Evolutionary conservation across 192 early-diverging fungal genomes (phyloP), one percentile per base, ranked within the genome.

Genomic region (Backusella sp.): DNA sequence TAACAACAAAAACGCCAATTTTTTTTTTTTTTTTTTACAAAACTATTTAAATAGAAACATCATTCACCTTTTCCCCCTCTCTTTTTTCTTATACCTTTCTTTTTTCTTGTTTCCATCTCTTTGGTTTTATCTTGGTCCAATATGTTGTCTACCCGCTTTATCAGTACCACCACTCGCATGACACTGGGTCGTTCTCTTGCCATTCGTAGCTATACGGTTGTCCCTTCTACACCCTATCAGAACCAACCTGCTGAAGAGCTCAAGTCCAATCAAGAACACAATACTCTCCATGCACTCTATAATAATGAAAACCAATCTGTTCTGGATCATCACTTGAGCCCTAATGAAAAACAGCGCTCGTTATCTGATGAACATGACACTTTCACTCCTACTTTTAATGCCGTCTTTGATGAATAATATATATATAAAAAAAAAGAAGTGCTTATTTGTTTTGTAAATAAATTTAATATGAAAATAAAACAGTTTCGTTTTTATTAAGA

Each of bases 291-390:
- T 59, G 75, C 75, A 15, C 32, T 76, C 8, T 76, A 76, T 30
- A 76, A 76, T 44, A 76, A 76, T 67, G 65, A 76, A 28, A 76
- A 70, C 49, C 75, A 76, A 67, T 76, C 75, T 14, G 65, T 74
- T 19, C 21, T 19, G 23, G 73, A 74, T 42, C 66, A 19, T 8
- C 44, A 53, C 17, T 36, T 69, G 39, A 35, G 5, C 28, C 12
- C 62, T 23, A 52, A 41, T 46, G n/a, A 56, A n/a, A 41, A 44
- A 34, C 35, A 52, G 35, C 42, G 46, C 12, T 39, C 37, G 17
- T 35, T 36, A 12, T 34, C 46, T 14, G 65, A 68, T 56, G 66
- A 70, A 21, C 30, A 39, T 70, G 32, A 32, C 7, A 49, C 74
- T 35, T 68, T 68, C 34, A 42, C 65, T 17, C 75, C 75, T 59